Evolutionary conservation across 352 stramenopile species (phyloP).

Genomic region (Globisporangium cylindrosporum): DNA sequence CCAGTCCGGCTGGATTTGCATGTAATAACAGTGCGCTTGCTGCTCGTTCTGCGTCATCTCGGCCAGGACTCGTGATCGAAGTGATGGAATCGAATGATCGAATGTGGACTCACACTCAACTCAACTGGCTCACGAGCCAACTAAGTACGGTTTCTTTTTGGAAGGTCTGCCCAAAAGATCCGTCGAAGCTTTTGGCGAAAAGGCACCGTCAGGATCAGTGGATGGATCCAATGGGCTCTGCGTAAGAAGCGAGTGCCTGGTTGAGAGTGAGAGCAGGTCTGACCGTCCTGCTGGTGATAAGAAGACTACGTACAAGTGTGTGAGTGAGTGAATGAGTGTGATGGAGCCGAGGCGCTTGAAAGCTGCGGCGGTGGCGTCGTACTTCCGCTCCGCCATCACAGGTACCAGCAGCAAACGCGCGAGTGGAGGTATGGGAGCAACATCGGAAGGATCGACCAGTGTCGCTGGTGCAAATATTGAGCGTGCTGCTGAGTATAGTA

Average conservation of each 20-base stretch:
- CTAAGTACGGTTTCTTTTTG: not conserved
- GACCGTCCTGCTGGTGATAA: not conserved
- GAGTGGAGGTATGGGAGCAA: not conserved
- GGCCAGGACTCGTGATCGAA: not conserved
- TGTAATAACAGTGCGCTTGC: constrained; percentile 36
- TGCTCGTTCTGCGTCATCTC: constrained; percentile 3
- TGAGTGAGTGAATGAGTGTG: not conserved
- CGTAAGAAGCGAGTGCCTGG: not conserved
- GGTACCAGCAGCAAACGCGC: constrained; percentile 17
- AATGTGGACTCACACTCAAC: not conserved
- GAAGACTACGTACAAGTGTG: not conserved
- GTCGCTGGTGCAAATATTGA: not conserved
- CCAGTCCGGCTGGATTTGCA: constrained; percentile 75
- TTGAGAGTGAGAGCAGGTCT: not conserved
- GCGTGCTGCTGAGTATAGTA: not conserved
- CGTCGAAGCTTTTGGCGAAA: not conserved
- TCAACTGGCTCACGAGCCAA: not conserved
- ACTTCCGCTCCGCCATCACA: constrained; percentile 38
- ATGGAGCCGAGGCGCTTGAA: constrained; percentile 19
- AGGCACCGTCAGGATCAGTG: constrained; percentile 1
- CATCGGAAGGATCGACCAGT: constrained; percentile 2
- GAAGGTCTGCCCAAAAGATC: not conserved
- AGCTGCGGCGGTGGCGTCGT: constrained; percentile 33
- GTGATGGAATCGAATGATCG: constrained; percentile 1
- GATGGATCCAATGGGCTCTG: constrained; percentile 1